These are phyloP conservation scores for Trichopus zeylanicus DNA, from an alignment of 116 monocot species.

Conservation along the genomic window DNA sequence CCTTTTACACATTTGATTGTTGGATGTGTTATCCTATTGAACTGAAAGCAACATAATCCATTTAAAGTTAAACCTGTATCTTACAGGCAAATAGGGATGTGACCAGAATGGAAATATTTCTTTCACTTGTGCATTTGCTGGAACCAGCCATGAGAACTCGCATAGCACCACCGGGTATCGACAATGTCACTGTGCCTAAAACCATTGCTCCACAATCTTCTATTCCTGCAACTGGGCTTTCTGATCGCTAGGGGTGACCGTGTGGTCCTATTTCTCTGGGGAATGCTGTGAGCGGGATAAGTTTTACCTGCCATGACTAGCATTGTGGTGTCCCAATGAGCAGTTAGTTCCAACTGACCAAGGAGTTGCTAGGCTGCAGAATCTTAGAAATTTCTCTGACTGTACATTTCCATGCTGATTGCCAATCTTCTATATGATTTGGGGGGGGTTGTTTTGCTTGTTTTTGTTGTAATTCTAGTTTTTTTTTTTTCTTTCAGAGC, in stretches of 20 bases:
- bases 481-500: background rate
- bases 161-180: conserved; percentile 11
- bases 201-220: conserved; percentile 20
- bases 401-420: conserved; percentile 5
- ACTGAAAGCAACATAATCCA: no score
- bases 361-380: background rate
- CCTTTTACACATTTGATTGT: background rate
- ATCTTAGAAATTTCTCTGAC: background rate
- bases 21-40: no score
- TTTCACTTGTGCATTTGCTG: conserved; percentile 55
- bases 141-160: conserved; percentile 27
- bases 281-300: conserved; percentile 42
- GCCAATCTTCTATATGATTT: background rate
- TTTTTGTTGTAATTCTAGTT: conserved; percentile 1
- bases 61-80: background rate
- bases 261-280: background rate
- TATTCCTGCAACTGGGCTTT: conserved; percentile 37
- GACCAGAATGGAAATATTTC: conserved; percentile 92
- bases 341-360: conserved; percentile 8
- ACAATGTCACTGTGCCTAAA: conserved; percentile 13
- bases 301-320: conserved; percentile 30
- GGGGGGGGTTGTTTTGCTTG: background rate
- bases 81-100: conserved; percentile 90
- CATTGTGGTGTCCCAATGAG: conserved; percentile 12
- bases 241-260: conserved; percentile 18